These are phyloP conservation scores for Xanthoceras sorbifolium DNA, from an alignment of 345 rosid genomes.

Conservation along the genomic window DNA sequence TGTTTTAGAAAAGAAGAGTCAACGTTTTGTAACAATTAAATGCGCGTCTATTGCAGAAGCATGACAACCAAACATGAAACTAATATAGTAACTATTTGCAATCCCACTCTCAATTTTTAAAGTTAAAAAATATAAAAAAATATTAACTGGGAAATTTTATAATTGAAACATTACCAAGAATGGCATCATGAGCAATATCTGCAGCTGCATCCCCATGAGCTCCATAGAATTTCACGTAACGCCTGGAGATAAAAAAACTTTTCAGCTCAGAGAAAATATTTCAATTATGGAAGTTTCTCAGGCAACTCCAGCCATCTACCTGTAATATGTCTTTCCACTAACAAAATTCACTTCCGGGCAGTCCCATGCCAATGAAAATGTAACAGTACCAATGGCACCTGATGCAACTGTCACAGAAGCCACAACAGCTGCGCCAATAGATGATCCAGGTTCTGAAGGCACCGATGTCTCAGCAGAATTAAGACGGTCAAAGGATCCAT, in stretches of 20 bases:
- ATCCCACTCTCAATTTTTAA: background rate
- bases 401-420: constrained; percentile 68
- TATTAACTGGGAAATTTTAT: background rate
- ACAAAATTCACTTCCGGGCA: constrained; percentile 76
- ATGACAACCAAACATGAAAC: background rate
- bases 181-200: constrained; percentile 76
- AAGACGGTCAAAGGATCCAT: constrained; percentile 69
- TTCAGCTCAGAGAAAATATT: constrained; percentile 24
- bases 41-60: background rate
- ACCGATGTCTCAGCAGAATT: constrained; percentile 34
- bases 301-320: constrained; percentile 36
- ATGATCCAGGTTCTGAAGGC: constrained; percentile 75
- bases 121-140: background rate
- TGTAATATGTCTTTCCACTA: constrained; percentile 65
- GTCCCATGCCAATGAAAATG: constrained; percentile 94
- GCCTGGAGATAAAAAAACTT: constrained; percentile 49
- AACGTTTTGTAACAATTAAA: background rate
- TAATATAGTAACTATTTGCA: background rate
- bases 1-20: constrained; percentile 20
- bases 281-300: background rate
- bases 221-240: constrained; percentile 85
- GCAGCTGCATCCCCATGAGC: constrained; percentile 75
- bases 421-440: constrained; percentile 92
- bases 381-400: constrained; percentile 50
- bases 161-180: constrained; percentile 51